Base-by-base conservation (phyloP, 805 yeast genomes). In the Cyberlindnera galapagoensis region DNA sequence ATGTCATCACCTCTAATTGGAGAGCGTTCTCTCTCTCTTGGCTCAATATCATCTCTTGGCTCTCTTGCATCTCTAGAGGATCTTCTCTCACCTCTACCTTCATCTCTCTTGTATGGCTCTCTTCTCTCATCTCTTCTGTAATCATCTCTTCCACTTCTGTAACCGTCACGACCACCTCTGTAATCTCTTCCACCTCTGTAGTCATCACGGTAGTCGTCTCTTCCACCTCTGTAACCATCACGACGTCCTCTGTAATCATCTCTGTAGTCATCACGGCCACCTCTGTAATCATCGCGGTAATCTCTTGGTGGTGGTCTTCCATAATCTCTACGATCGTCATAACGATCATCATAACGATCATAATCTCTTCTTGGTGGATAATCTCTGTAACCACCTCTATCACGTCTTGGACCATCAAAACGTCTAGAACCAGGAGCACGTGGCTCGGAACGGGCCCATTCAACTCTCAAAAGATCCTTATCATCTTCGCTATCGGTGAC, bases 371-470 rank as follows among this genome's bases (percentile, higher is more conserved):
- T 28, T 29, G 39, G 36, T 25, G 42, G 41, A 21, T 36, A 25
- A 11, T 38, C 44, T 32, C 46, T 39, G 31, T 39, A 35, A n/a
- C 42, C 42, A 24, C 41, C 44, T 24, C 49, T 31, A n/a, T 38
- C 35, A 13, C 43, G 30, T 34, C 47, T 35, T 27, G 36, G 38
- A 13, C 30, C 30, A 28, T 35, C 33, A 15, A 21, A 29, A 15
- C 33, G 31, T 25, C 49, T 34, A 35, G 43, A 30, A 11, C 48
- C 60, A 11, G 54, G 42, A 9, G 63, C 54, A 39, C 59, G 66
- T 6, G 80, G 78, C 39, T 71, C 71, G 11, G 74, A 69, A 45
- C 68, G 66, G 7, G 80, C 80, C 56, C 69, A 57, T 53, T 74
- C 74, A 18, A 74, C 75, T 16, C 57, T 62, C 38, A 75, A 56